Conservation (phyloP, 106 monocot species). For the Posidonia australis region DNA sequence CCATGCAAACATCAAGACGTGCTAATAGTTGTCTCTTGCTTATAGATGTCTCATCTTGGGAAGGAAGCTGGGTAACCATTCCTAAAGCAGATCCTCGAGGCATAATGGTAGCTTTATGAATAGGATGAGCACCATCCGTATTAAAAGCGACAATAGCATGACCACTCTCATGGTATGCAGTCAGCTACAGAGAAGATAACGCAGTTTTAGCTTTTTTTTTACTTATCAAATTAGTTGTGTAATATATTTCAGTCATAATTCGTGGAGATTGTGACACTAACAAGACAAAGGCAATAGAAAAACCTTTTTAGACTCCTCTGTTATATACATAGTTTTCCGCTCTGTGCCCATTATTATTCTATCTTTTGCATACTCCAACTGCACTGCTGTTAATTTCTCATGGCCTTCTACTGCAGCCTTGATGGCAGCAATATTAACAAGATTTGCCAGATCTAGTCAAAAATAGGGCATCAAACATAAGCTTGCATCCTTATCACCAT, state of each 20-base stretch:
- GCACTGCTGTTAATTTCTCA: conserved; percentile 49
- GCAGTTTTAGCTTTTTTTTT: no score
- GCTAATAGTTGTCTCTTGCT: conserved; percentile 90
- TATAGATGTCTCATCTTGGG: conserved; percentile 88
- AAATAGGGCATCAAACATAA: not conserved
- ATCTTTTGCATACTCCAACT: conserved; percentile 91
- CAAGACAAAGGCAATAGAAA: not conserved
- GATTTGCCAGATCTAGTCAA: conserved; percentile 74
- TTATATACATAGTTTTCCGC: conserved; percentile 76
- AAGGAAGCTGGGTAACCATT: conserved; percentile 95
- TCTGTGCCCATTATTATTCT: conserved; percentile 97
- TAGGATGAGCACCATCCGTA: conserved; percentile 87
- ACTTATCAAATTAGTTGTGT: not conserved
- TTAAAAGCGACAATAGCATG: conserved; percentile 95
- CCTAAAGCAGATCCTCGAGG: conserved; percentile 88
- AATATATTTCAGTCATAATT: not conserved
- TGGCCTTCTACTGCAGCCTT: conserved; percentile 94
- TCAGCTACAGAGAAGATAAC: conserved; percentile 37
- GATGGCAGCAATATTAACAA: conserved; percentile 95
- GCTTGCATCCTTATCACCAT: not conserved
- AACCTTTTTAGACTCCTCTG: conserved; percentile 94
- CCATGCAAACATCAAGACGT: conserved; percentile 98
- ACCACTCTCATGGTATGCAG: conserved; percentile 97
- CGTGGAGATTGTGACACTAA: not conserved
- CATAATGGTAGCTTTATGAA: conserved; percentile 95